phyloP scores from a whole-genome alignment of 495 filamentous ascomycete genomes.

The Hypoxylon perforatum region DNA sequence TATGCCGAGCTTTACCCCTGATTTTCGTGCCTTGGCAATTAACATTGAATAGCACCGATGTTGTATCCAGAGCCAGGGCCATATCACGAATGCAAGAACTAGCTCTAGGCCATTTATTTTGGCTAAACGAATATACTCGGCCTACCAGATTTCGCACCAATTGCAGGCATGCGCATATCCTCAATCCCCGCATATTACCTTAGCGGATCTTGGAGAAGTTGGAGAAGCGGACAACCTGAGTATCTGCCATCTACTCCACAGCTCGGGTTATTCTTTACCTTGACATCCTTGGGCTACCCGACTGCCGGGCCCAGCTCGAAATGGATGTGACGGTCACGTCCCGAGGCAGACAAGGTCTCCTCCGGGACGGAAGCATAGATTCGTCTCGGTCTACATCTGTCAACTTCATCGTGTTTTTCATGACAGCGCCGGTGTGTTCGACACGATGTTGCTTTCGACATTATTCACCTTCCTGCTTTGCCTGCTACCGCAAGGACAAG shows the following conservation, averaged over 20 bases:
- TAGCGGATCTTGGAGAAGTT: constrained; percentile 20
- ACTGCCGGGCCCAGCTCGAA: constrained; percentile 5
- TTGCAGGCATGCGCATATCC: background rate
- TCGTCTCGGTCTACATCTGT: background rate
- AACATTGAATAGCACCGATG: too few relatives aligned
- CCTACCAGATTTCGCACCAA: constrained; percentile 20
- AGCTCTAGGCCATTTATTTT: constrained; percentile 6
- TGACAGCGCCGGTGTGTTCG: background rate
- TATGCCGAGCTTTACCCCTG: too few relatives aligned
- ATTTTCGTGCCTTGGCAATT: too few relatives aligned
- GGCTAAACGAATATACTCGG: constrained; percentile 9
- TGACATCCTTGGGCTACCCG: background rate
- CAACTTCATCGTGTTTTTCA: background rate
- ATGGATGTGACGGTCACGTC: constrained; percentile 6
- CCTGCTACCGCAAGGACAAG: constrained; percentile 1
- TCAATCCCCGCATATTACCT: constrained; percentile 4
- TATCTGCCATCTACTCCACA: constrained; percentile 14
- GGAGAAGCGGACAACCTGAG: constrained; percentile 24
- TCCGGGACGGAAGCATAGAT: background rate
- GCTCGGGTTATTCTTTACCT: constrained; percentile 25
- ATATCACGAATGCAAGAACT: too few relatives aligned
- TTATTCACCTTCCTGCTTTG: background rate
- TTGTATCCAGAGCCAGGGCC: too few relatives aligned
- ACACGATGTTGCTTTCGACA: constrained; percentile 4
- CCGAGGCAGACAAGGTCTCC: background rate